Percentiles rank a stretch among this genome's conserved stretches.
Evolutionary conservation across 805 yeast species (phyloP).

Genomic region (Ogataea pilisensis): DNA sequence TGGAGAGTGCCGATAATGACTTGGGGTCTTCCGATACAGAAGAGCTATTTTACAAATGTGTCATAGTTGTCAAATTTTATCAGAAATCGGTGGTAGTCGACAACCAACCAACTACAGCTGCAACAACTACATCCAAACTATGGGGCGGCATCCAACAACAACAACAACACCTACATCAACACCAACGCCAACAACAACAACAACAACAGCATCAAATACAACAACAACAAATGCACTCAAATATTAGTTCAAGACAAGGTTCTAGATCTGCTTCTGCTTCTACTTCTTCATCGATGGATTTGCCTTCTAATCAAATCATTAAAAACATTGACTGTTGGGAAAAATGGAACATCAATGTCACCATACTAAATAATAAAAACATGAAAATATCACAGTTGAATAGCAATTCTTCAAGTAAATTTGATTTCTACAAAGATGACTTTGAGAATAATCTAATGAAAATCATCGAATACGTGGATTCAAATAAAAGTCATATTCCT

Average conservation of each 20-base stretch:
- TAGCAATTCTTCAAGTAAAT: slow-evolving; percentile 9
- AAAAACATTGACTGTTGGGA: slow-evolving; percentile 61
- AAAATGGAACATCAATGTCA: slow-evolving; percentile 56
- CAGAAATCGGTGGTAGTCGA: slow-evolving; percentile 14
- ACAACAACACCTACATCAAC: neutral
- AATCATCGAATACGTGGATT: slow-evolving; percentile 51
- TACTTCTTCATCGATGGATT: slow-evolving; percentile 15
- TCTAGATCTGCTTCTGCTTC: slow-evolving; percentile 16
- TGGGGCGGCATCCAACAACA: slow-evolving; percentile 28
- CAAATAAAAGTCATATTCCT: slow-evolving; percentile 64
- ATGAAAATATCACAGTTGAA: slow-evolving; percentile 13
- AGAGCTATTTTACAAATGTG: slow-evolving; percentile 25
- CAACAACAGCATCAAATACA: neutral
- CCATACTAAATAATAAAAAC: slow-evolving; percentile 31
- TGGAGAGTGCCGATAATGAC: neutral
- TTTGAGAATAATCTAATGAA: slow-evolving; percentile 39
- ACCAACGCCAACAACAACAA: slow-evolving; percentile 9
- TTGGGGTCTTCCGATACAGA: neutral
- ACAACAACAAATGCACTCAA: neutral
- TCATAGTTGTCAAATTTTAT: slow-evolving; percentile 31
- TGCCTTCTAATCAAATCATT: slow-evolving; percentile 20
- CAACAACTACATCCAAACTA: slow-evolving; percentile 46
- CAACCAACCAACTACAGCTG: neutral
- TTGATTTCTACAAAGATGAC: slow-evolving; percentile 30
- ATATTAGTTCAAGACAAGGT: slow-evolving; percentile 2